Percentiles rank a stretch among this genome's conserved stretches.
phyloP scores from a whole-genome alignment of 2,329 filamentous ascomycete genomes.

The Aspergillus fischeri region DNA sequence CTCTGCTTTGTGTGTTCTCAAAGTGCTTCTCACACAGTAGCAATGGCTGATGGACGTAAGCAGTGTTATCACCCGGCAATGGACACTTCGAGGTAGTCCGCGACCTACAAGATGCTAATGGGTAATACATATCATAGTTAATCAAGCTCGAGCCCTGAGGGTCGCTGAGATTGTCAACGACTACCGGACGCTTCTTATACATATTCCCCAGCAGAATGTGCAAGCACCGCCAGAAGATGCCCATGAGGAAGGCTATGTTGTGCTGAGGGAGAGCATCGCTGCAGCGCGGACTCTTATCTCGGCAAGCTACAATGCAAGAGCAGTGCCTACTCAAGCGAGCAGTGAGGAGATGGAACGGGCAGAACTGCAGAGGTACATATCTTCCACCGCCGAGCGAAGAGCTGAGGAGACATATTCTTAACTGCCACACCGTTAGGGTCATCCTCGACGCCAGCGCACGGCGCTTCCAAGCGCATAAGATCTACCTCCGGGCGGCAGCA shows the following conservation, averaged over 20 bases:
- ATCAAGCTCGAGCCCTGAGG: constrained; percentile 60
- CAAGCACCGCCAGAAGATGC: constrained; percentile 52
- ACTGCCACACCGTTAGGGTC: constrained; percentile 41
- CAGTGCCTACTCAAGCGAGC: constrained; percentile 37
- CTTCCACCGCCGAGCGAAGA: neutral
- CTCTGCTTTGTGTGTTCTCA: constrained; percentile 4
- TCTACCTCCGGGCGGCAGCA: constrained; percentile 56
- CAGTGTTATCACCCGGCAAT: neutral
- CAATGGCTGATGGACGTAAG: constrained; percentile 58
- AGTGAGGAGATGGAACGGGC: constrained; percentile 53
- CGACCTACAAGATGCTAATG: constrained; percentile 8
- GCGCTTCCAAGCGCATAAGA: constrained; percentile 59
- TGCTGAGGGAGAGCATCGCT: constrained; percentile 53
- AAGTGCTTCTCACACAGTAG: constrained; percentile 7
- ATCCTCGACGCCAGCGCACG: constrained; percentile 58
- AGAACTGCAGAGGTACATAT: constrained; percentile 51
- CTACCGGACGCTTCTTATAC: constrained; percentile 58
- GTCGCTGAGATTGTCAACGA: constrained; percentile 62
- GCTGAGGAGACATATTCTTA: neutral
- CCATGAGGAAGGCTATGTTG: constrained; percentile 55
- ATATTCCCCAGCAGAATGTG: constrained; percentile 53
- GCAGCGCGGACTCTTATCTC: constrained; percentile 54
- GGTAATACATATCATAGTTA: constrained; percentile 45
- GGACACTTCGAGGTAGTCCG: neutral
- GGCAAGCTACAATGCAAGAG: constrained; percentile 48